A percentile compares a stretch with the other conserved stretches of the same genome.
phyloP scores from a whole-genome alignment of 306 rosid species.

The Adenanthera pavonina region DNA sequence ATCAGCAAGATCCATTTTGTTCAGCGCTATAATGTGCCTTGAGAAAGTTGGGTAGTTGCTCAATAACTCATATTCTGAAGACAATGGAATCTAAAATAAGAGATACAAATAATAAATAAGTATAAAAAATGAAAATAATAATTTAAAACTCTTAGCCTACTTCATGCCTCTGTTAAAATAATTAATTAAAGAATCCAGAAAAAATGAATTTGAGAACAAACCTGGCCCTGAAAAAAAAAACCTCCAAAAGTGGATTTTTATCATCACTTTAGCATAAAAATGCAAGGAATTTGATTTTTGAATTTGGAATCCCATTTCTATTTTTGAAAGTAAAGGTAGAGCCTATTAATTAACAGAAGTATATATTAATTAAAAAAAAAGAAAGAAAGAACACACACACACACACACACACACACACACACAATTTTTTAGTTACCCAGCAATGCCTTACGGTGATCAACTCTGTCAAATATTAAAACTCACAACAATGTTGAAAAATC shows the following conservation, averaged over 20 bases:
- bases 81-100: constrained; percentile 68
- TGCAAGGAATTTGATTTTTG: neutral
- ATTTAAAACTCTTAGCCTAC: neutral
- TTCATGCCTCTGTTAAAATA: neutral
- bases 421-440: neutral
- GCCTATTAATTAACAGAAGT: neutral
- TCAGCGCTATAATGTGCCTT: constrained; percentile 61
- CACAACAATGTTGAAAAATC: neutral
- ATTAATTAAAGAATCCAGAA: neutral
- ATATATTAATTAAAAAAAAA: neutral
- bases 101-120: neutral
- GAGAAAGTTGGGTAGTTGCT: constrained; percentile 35
- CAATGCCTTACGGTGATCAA: neutral
- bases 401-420: neutral
- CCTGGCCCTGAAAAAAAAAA: neutral
- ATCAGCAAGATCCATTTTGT: constrained; percentile 87
- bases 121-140: neutral
- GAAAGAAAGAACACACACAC: neutral
- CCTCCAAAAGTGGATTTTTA: neutral
- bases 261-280: too few species aligned
- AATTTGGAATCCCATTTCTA: neutral
- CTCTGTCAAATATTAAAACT: neutral
- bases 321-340: neutral
- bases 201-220: neutral
- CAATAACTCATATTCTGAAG: constrained; percentile 61